Base-by-base conservation (phyloP, 306 rosid species). In the Geum urbanum region DNA sequence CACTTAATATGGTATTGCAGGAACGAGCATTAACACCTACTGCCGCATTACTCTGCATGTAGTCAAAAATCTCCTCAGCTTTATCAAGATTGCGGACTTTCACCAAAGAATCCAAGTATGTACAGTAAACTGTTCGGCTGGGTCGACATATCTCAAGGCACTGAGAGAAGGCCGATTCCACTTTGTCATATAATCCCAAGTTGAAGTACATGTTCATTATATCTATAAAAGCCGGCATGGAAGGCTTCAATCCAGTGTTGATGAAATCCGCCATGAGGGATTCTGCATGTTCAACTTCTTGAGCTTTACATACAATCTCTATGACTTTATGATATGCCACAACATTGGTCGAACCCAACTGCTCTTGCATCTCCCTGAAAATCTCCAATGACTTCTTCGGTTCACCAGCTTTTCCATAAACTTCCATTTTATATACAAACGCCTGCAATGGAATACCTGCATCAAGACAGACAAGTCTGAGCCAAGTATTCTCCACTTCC, bases 21-120 rank as follows among this genome's bases (percentile, higher is more conserved):
- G 94, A 85, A 80, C 92, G 88, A 47, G 85, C 86, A 63, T 80
- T 84, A 39, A 92, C 73, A 81, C 96, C 96, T 39, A 90, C 80
- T 58, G 83, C 60, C 2, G 20, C 81, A 69, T 85, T 84, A 56
- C 73, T 63, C 48, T 72, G 78, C 97, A 92, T 90, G 67, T 62
- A 76, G 63, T 48, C 69, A 77, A 92, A 90, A 77, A 90, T 75
- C 70, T 85, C 88, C 79, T 81, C 96, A 7, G 97, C 97, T 80
- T 80, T 88, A 78, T 83, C 82, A 79, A 88, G 66, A 53, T 88
- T 80, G 63, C 96, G 88, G 39, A 83, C 83, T 69, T 85, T 88
- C 73, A 92, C 97, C 86, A 88, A 87, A 67, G 96, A 88, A 78
- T 90, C 85, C 87, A 92, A 76, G 84, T 86, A 92, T 84, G 88